A percentile compares a stretch with the other conserved stretches of the same genome.
Conservation (phyloP, 202 grass and related monocot species). For the Thinopyrum obtusiflorum region DNA sequence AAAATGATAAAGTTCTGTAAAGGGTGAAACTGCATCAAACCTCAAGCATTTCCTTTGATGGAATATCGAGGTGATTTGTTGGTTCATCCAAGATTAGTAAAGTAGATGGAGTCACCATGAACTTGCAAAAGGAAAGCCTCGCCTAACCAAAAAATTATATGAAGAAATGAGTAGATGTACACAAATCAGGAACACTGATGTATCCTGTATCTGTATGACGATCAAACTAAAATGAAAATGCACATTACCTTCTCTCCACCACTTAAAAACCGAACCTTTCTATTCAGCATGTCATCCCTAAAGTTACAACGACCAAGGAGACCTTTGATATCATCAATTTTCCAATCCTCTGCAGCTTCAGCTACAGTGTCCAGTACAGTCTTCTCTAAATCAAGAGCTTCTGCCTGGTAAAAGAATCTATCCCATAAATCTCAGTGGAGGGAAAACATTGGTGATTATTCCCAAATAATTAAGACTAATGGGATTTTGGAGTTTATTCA, state of each 20-base stretch:
- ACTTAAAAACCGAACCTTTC: conserved; percentile 84
- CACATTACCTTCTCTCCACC: conserved; percentile 88
- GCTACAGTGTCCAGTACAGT: conserved; percentile 90
- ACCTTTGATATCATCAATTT: conserved; percentile 90
- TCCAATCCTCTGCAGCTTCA: conserved; percentile 91
- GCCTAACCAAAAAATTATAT: conserved; percentile 46
- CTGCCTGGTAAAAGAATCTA: conserved; percentile 62
- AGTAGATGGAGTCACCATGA: conserved; percentile 98
- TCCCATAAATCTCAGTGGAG: neutral
- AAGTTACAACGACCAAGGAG: conserved; percentile 96
- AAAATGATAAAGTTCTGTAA: neutral
- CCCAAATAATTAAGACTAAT: neutral
- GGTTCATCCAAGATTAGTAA: conserved; percentile 95
- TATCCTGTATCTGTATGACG: neutral
- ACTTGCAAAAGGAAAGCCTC: conserved; percentile 99
- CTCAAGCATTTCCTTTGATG: conserved; percentile 99
- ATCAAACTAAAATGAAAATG: conserved; percentile 16
- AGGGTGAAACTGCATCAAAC: conserved; percentile 42
- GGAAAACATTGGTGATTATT: conserved; percentile 7
- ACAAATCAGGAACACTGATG: neutral
- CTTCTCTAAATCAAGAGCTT: conserved; percentile 94
- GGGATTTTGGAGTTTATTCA: neutral
- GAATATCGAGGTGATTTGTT: conserved; percentile 98
- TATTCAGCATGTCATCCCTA: conserved; percentile 92
- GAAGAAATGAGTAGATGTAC: conserved; percentile 26